Conservation (phyloP, 2,329 filamentous ascomycete species). For the Neocatenulostroma microsporum region DNA sequence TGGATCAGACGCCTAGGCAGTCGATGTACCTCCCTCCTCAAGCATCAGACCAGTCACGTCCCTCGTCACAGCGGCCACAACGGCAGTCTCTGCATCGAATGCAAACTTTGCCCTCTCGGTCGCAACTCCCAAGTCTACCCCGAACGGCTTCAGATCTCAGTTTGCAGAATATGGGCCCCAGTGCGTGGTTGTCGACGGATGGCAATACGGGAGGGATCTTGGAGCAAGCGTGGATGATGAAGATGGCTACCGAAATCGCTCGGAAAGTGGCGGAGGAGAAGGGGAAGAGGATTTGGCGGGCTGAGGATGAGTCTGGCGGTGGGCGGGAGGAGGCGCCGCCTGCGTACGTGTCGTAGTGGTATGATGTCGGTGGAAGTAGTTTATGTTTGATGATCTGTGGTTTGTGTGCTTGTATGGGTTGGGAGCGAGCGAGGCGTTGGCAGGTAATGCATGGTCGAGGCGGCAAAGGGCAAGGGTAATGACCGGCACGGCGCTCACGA, state of each 20-base stretch:
- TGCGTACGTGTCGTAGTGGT: constrained; percentile 31
- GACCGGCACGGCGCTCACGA: too few species aligned
- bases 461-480: too few species aligned
- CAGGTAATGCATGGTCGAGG: too few species aligned
- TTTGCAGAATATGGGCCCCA: constrained; percentile 18
- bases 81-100: constrained; percentile 14
- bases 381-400: not conserved
- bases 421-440: constrained; percentile 1
- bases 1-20: constrained; percentile 31
- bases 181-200: constrained; percentile 14
- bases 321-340: constrained; percentile 27
- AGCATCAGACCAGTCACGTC: too few species aligned
- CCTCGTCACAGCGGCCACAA: constrained; percentile 3
- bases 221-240: constrained; percentile 79
- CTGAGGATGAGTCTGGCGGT: constrained; percentile 5
- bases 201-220: constrained; percentile 48
- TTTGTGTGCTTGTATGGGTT: not conserved
- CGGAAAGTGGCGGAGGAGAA: constrained; percentile 84
- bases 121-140: constrained; percentile 8
- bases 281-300: constrained; percentile 24
- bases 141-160: constrained; percentile 17
- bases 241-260: constrained; percentile 90
- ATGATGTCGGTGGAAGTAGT: too few species aligned
- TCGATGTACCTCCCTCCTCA: constrained; percentile 18
- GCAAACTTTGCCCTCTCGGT: constrained; percentile 13